Percentiles rank a stretch among this genome's conserved stretches.
phyloP scores from a whole-genome alignment of 1,139 yeast species.

The Magnusiomyces magnusii region DNA sequence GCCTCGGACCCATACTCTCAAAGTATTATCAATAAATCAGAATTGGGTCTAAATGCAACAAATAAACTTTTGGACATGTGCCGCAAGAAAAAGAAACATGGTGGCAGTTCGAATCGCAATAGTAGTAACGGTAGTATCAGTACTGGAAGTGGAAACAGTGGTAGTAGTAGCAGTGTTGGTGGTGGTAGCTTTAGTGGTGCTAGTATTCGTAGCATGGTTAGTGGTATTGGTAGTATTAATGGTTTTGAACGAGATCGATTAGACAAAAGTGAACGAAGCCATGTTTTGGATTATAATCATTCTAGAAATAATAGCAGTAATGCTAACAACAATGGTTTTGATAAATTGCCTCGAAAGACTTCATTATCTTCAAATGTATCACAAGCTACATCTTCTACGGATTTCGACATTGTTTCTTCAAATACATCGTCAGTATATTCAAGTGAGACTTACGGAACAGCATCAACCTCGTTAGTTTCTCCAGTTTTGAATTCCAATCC shows the following conservation, averaged over 20 bases:
- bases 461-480: neutral
- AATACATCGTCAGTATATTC: neutral
- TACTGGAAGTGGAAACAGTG: no score
- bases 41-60: neutral
- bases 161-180: neutral
- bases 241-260: neutral
- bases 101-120: neutral
- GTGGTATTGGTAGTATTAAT: neutral
- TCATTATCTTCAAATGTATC: neutral
- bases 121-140: neutral
- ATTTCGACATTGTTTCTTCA: neutral
- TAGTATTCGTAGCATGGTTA: neutral
- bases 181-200: neutral
- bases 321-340: neutral
- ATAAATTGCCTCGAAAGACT: neutral
- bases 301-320: neutral
- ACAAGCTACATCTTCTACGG: neutral
- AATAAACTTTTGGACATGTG: neutral
- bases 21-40: neutral
- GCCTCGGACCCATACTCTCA: neutral
- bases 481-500: neutral
- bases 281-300: neutral
- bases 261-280: neutral
- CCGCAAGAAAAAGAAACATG: neutral
- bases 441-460: neutral